Evolutionary conservation across 2,329 filamentous ascomycete genomes (phyloP), one percentile per base, ranked within the genome.

Genomic region (Rachicladosporium sp.): DNA sequence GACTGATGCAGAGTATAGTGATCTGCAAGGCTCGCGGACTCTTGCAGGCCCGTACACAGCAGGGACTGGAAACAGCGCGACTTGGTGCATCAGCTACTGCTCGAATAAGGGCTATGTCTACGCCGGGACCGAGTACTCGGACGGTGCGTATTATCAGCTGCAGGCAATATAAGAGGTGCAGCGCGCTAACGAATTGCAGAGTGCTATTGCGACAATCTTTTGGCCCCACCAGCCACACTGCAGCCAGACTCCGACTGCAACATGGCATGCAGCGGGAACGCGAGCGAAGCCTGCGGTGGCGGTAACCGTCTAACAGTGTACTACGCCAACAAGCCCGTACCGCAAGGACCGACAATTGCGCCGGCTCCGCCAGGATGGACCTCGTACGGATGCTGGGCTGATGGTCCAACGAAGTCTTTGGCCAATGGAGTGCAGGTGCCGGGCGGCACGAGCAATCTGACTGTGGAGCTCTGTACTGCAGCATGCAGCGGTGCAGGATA

Each of bases 361-460:
- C 43, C 46, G 12, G 49, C 47, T 7, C 48, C 48, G 6, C 15
- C 43, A 6, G 43, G 43, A 12, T 51, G 49, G 55, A 57, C 53
- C 1, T 55, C 50, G 29, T 46, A 47, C 27, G 58, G 58, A 3
- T 61, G 58, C 42, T 60, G 48, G 41, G 47, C 48, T 6, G 56
- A 61, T 38, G 42, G 44, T 19, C 43, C 44, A 13, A 33, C 40
- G 15, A 44, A 48, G 27, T 47, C 50, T 3, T 44, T 48, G 11
- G 41, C 43, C 1, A 40, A 56, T n/a, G 11, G 38, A 2, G 41
- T 47, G 12, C 38, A 43, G 29, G 46, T 46, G 10, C 50, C 49
- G 12, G 52, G 48, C 12, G 46, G 46, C 10, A 31, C 33, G 10
- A 46, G 42, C 27, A 56, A 53, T 34, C 42, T 44, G 35, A 51